Conservation (phyloP, 768 basidiomycete genomes). For the Suillus subaureus region DNA sequence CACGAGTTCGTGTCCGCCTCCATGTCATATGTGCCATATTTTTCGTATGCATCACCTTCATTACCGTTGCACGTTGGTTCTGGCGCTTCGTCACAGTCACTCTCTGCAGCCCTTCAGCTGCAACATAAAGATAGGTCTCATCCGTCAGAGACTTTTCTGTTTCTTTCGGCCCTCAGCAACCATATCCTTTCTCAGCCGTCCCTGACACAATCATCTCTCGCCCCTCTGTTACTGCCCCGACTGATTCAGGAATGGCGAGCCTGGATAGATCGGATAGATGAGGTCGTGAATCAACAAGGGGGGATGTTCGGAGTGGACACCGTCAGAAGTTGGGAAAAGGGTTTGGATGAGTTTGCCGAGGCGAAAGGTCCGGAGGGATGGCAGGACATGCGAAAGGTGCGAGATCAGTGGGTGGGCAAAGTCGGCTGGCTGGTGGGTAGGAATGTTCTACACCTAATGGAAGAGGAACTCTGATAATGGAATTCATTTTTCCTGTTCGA, state of each 20-base stretch:
- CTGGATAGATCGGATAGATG: constrained; percentile 74
- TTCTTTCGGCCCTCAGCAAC: constrained; percentile 67
- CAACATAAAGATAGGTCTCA: constrained; percentile 68
- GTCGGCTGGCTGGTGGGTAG: constrained; percentile 80
- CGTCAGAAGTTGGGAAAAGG: constrained; percentile 68
- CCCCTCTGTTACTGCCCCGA: constrained; percentile 61
- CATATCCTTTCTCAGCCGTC: constrained; percentile 71
- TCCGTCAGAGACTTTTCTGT: constrained; percentile 73
- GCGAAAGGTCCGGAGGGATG: constrained; percentile 46
- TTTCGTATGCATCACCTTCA: constrained; percentile 50
- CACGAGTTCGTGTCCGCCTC: constrained; percentile 76
- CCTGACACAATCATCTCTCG: constrained; percentile 61
- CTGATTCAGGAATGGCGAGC: constrained; percentile 75
- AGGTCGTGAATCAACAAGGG: constrained; percentile 67
- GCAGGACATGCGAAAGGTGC: constrained; percentile 44
- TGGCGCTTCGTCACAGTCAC: constrained; percentile 38
- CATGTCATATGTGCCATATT: constrained; percentile 84
- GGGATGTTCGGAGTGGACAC: constrained; percentile 81
- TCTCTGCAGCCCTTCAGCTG: constrained; percentile 47
- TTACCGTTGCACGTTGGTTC: constrained; percentile 12
- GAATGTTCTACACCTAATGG: constrained; percentile 33
- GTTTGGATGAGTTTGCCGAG: constrained; percentile 66
- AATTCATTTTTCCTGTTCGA: constrained; percentile 7
- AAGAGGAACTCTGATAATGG: constrained; percentile 26
- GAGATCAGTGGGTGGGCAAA: constrained; percentile 70